These are phyloP conservation scores for Gymnopus androsaceus DNA, from an alignment of 1,284 basidiomycete genomes.

Conservation along the genomic window DNA sequence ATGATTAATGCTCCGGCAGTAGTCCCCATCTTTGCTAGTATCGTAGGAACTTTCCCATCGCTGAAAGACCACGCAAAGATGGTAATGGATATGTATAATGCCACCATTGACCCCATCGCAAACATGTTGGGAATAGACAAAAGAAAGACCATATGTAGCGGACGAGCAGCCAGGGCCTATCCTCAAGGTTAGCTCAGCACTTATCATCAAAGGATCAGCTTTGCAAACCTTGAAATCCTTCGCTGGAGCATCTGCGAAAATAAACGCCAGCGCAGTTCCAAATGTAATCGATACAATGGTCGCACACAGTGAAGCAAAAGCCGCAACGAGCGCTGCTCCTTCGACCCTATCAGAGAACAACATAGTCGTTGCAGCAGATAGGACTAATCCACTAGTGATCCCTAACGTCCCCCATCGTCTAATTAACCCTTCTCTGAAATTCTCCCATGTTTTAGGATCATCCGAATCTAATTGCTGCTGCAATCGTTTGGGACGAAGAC, in stretches of 20 bases:
- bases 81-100: slow-evolving; percentile 10
- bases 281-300: slow-evolving; percentile 8
- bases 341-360: slow-evolving; percentile 5
- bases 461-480: slow-evolving; percentile 4
- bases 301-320: slow-evolving; percentile 8
- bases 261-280: slow-evolving; percentile 9
- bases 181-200: neutral
- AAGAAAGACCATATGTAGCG: slow-evolving; percentile 11
- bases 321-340: slow-evolving; percentile 5
- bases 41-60: neutral
- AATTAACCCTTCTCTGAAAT: slow-evolving; percentile 8
- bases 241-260: slow-evolving; percentile 7
- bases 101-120: slow-evolving; percentile 10
- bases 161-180: slow-evolving; percentile 6
- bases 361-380: slow-evolving; percentile 10
- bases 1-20: slow-evolving; percentile 1
- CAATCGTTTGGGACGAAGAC: slow-evolving; percentile 1
- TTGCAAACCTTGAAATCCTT: slow-evolving; percentile 4
- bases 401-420: slow-evolving; percentile 11
- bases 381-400: slow-evolving; percentile 10
- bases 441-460: slow-evolving; percentile 4
- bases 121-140: slow-evolving; percentile 11
- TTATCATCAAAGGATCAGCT: too few species aligned
- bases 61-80: slow-evolving; percentile 10
- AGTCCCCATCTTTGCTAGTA: slow-evolving; percentile 7